phyloP scores from a whole-genome alignment of 495 filamentous ascomycete species.

The Letharia columbiana region DNA sequence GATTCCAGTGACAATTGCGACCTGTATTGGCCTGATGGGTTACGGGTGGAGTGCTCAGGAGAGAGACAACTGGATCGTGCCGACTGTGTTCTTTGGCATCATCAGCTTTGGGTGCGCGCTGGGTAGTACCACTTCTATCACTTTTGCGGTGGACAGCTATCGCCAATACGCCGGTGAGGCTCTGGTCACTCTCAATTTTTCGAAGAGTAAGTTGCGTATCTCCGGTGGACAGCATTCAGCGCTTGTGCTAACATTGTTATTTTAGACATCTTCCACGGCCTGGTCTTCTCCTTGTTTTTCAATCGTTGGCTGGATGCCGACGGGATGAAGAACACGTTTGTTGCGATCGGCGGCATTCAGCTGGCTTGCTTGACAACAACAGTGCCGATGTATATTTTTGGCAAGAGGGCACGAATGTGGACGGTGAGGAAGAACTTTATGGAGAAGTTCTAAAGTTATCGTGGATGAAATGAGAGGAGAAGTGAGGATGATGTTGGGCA shows the following conservation, averaged over 20 bases:
- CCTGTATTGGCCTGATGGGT: conserved; percentile 80
- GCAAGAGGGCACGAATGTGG: conserved; percentile 95
- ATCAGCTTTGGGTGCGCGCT: conserved; percentile 91
- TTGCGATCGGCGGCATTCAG: conserved; percentile 82
- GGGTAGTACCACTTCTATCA: conserved; percentile 89
- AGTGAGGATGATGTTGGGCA: neutral
- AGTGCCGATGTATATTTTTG: conserved; percentile 93
- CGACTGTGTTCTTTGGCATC: conserved; percentile 84
- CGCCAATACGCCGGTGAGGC: conserved; percentile 92
- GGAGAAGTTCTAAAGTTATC: conserved; percentile 61
- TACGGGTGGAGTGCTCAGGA: conserved; percentile 82
- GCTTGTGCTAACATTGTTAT: neutral
- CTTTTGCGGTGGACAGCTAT: conserved; percentile 90
- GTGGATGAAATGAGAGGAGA: neutral
- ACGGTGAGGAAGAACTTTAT: conserved; percentile 81
- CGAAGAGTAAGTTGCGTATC: conserved; percentile 55
- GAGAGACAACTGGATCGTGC: conserved; percentile 78
- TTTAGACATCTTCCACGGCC: conserved; percentile 72
- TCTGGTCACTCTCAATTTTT: conserved; percentile 88
- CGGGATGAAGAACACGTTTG: conserved; percentile 68
- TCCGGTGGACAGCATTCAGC: neutral
- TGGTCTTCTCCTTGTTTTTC: conserved; percentile 87
- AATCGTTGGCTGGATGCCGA: conserved; percentile 71
- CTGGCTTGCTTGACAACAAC: conserved; percentile 62
- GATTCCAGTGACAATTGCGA: conserved; percentile 67